phyloP scores from a whole-genome alignment of 2,329 filamentous ascomycete genomes.

The Aspergillus quadrilineatus region DNA sequence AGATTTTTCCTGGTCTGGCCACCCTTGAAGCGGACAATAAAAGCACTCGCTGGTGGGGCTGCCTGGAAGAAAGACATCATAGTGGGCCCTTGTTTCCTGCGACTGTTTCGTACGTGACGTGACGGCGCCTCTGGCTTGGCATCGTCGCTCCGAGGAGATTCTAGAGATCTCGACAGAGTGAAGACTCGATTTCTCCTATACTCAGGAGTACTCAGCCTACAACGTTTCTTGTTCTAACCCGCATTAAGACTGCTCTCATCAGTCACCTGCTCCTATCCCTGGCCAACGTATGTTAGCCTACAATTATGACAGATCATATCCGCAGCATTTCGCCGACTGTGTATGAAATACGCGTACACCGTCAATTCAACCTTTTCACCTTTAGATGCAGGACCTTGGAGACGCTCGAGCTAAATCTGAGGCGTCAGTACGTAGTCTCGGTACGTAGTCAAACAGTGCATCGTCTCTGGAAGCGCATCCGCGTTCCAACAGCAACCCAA shows the following conservation, averaged over 20 bases:
- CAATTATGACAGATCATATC: background rate
- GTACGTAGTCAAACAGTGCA: background rate
- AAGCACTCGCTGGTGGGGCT: constrained; percentile 14
- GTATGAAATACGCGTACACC: background rate
- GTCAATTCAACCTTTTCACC: background rate
- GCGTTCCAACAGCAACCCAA: background rate
- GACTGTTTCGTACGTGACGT: constrained; percentile 20
- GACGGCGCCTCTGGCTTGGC: constrained; percentile 5
- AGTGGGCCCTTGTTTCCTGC: constrained; percentile 26
- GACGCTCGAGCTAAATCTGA: constrained; percentile 3
- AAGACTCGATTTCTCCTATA: too few species aligned
- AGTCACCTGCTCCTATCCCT: too few species aligned
- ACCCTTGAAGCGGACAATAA: constrained; percentile 20
- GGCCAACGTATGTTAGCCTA: too few species aligned
- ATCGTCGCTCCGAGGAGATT: constrained; percentile 2
- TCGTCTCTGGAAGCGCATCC: constrained; percentile 6
- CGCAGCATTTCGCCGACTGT: background rate
- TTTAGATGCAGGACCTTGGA: constrained; percentile 3
- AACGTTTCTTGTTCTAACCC: too few species aligned
- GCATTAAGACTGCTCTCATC: too few species aligned
- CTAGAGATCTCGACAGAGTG: background rate
- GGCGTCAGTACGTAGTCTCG: background rate
- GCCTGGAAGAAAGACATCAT: constrained; percentile 27
- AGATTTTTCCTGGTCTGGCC: constrained; percentile 27
- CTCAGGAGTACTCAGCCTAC: too few species aligned